Base-by-base conservation (phyloP, 768 basidiomycete genomes). In the Hericium rajendrae region DNA sequence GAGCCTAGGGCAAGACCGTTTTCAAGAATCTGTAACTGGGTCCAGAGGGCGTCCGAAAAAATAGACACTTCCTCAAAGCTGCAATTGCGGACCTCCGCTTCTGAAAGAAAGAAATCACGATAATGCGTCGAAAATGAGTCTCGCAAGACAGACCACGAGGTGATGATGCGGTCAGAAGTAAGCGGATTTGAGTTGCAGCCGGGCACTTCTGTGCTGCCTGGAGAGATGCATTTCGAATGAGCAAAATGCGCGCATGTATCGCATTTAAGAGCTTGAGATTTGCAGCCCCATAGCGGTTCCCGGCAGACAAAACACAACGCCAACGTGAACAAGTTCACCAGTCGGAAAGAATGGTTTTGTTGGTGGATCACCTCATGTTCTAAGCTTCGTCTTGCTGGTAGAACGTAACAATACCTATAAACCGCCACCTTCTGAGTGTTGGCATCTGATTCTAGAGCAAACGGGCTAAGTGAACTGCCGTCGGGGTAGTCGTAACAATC, bases 401-500 rank as follows among this genome's bases (percentile, higher is more conserved):
- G 67, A 48, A 82, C 62, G 32, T 71, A 66, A 32, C 83, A 88
- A 65, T 83, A 87, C 11, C 84, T 77, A 64, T 80, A 76, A 63
- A 84, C 77, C 6, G 84, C 84, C 46, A 85, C 73, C 50, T 78
- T 81, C 64, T 79, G 81, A 5, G 77, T 72, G 57, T 74, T 69
- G 28, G 67, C 60, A 61, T 82, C 81, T 12, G 74, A 64, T 16
- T 70, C 63, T 60, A 75, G 68, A 18, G 73, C 66, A 60, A 87
- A 87, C 60, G 84, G 77, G 6, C 77, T 67, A 57, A 82, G 68
- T 57, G 78, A 32, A 32, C 32, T 74, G 24, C 86, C 88, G 51
- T 80, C 78, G 6, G 82, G 79, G 58, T 83, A 76, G 62, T 88
- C 83, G 63, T 89, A 91, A 71, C 91, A 94, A 60, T 84, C 82